Conservation (phyloP, 2,329 filamentous ascomycete species). For the Massarina eburnea region DNA sequence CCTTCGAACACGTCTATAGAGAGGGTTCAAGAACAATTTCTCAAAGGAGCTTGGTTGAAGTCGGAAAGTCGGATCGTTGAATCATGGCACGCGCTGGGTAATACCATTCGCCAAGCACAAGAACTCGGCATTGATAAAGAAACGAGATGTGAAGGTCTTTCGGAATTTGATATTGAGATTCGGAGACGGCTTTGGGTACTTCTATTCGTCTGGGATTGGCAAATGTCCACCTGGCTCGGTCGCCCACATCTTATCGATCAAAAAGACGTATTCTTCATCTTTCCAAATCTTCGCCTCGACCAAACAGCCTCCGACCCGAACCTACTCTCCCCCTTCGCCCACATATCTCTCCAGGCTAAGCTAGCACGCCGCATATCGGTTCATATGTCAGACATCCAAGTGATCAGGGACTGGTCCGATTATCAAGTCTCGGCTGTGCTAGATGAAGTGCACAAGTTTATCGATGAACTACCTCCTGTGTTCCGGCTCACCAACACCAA, state of each 20-base stretch:
- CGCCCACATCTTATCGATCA: constrained; percentile 50
- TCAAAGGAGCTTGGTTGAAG: constrained; percentile 52
- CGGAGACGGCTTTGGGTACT: constrained; percentile 51
- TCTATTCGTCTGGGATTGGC: constrained; percentile 53
- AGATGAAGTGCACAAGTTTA: constrained; percentile 47
- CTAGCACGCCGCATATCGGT: constrained; percentile 37
- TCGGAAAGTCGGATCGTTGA: constrained; percentile 51
- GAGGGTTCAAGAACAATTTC: constrained; percentile 54
- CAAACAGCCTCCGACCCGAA: constrained; percentile 35
- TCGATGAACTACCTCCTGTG: constrained; percentile 46
- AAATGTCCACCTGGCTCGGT: constrained; percentile 48
- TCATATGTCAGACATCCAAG: constrained; percentile 21
- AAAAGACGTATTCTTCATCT: constrained; percentile 41
- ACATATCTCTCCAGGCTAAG: constrained; percentile 47
- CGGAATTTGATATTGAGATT: constrained; percentile 53
- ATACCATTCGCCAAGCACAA: constrained; percentile 51
- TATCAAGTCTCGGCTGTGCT: constrained; percentile 30
- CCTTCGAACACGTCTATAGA: constrained; percentile 49
- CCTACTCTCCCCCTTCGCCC: constrained; percentile 47
- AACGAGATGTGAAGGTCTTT: constrained; percentile 35
- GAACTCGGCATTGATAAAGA: constrained; percentile 51
- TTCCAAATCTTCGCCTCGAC: constrained; percentile 46
- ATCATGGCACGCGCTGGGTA: constrained; percentile 51
- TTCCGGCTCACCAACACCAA: constrained; percentile 48
- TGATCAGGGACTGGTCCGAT: constrained; percentile 16